Base-by-base conservation (phyloP, 495 filamentous ascomycete species). In the Penicillium verhagenii region DNA sequence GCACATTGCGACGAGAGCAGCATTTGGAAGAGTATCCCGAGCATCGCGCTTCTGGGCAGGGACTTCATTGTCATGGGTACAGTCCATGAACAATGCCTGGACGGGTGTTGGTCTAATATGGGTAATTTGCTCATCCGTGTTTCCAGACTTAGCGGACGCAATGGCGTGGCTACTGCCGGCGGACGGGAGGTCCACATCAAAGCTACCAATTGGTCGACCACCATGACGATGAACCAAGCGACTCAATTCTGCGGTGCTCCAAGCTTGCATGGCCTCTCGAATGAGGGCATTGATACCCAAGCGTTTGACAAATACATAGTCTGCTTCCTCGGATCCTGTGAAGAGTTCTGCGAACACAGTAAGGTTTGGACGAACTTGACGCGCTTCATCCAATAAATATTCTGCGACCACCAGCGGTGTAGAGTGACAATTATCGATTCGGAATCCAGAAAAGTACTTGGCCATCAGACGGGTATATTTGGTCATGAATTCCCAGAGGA, bases 381-480 rank as follows among this genome's bases (percentile, higher is more conserved):
- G 81, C 7, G 95, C 95, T 72, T 96, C 83, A 58, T 99, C 94
- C 7, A 99, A 79, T 53, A 99, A 83, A 67, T 95, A 92, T 67
- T 97, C 92, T 1, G 93, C 95, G 19, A 97, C 90, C 38, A 88
- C 87, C 2, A 99, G 69, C 2, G 95, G 95, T 0, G 95, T 99
- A 1, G 95, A 99, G 71, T 99, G 95, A 60, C 91, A 96, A 67
- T 99, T 99, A 72, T 99, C 95, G 58, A 99, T 96, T 16, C 95
- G 88, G 78, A 99, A 96, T 8, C 90, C 95, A 40, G 82, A 81
- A 60, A 99, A 99, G 67, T 95, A 93, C 66, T 93, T 96, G 39
- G 95, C 95, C 82, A 97, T 91, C 63, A 96, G 78, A 13, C 84
- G 83, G 4, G 93, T 94, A 66, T 99, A 99, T 53, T 86, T 84